These are phyloP conservation scores for Phlebiopsis flavidoalba DNA, from an alignment of 768 basidiomycete species.

Conservation along the genomic window DNA sequence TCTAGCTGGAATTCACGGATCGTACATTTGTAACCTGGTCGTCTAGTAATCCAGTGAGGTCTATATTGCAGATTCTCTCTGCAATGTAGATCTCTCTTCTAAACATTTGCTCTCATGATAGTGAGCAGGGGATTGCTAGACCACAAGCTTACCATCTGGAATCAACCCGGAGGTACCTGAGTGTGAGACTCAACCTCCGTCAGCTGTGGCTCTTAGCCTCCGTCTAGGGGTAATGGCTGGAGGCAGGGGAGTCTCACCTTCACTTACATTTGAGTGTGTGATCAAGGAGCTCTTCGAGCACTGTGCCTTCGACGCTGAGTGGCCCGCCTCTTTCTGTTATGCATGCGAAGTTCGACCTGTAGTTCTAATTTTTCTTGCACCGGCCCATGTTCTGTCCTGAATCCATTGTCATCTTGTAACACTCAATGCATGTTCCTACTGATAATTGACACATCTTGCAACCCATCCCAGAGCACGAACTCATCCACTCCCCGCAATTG, in stretches of 20 bases:
- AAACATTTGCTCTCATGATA: background rate
- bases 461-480: constrained; percentile 16
- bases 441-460: constrained; percentile 9
- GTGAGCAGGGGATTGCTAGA: background rate
- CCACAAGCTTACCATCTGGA: constrained; percentile 6
- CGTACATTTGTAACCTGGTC: constrained; percentile 11
- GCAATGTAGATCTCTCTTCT: background rate
- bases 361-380: background rate
- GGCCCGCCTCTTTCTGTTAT: background rate
- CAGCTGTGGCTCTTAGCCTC: background rate
- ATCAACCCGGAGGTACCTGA: constrained; percentile 4
- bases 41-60: constrained; percentile 1
- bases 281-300: background rate
- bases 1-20: background rate
- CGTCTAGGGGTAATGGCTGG: background rate
- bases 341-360: background rate
- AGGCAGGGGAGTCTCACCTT: constrained; percentile 6
- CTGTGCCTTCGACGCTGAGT: background rate
- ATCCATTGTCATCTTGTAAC: background rate
- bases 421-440: background rate
- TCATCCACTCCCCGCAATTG: constrained; percentile 1
- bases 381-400: background rate
- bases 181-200: background rate
- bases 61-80: background rate
- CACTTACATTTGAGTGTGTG: background rate